Evolutionary conservation across 176 grass and related monocot genomes (phyloP).

Genomic region (Triticum urartu): DNA sequence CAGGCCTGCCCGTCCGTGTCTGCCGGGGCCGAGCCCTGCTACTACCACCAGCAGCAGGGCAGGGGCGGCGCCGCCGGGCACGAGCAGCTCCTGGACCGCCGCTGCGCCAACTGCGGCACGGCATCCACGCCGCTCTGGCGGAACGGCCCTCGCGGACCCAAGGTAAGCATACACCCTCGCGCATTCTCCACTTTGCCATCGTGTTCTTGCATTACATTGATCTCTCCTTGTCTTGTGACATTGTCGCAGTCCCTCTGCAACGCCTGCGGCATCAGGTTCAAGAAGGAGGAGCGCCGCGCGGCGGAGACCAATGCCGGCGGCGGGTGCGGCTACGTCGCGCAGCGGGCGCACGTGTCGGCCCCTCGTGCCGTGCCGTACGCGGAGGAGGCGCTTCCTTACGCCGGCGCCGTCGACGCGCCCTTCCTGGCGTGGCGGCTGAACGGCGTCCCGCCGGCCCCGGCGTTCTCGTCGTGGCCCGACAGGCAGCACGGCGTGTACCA

Average conservation of each 20-base stretch:
- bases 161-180: constrained; percentile 30
- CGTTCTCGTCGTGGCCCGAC: constrained; percentile 50
- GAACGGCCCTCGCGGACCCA: constrained; percentile 88
- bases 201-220: not conserved
- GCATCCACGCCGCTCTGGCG: constrained; percentile 92
- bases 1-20: not conserved
- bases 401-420: not conserved
- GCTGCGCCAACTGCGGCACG: constrained; percentile 96
- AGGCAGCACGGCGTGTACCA: constrained; percentile 30
- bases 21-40: not conserved
- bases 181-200: not conserved
- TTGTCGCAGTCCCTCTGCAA: constrained; percentile 60
- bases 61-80: not conserved
- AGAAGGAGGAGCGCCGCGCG: constrained; percentile 70
- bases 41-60: constrained; percentile 21
- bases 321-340: constrained; percentile 33
- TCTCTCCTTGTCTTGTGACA: not conserved
- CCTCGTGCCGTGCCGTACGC: constrained; percentile 12
- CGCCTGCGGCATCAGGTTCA: constrained; percentile 78
- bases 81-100: constrained; percentile 36
- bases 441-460: constrained; percentile 34
- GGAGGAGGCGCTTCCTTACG: not conserved
- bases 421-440: constrained; percentile 56
- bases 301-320: not conserved
- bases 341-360: not conserved